A percentile compares a stretch with the other conserved stretches of the same genome.
Conservation (phyloP, 1,284 basidiomycete species). For the Pyrrhoderma noxium region DNA sequence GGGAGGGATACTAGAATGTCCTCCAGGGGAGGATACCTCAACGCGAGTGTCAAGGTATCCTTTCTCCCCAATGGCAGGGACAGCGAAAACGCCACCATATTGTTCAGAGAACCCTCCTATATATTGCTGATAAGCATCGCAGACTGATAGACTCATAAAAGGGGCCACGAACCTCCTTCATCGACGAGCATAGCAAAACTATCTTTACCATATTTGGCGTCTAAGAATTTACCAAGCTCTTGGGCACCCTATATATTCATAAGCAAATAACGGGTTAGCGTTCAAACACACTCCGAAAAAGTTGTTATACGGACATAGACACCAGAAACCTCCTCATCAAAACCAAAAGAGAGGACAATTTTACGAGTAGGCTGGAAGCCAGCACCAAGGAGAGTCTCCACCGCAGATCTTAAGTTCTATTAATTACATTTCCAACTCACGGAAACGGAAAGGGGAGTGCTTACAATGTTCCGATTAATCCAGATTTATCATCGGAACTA, state of each 20-base stretch:
- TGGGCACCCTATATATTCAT: constrained; percentile 27
- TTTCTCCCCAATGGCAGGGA: constrained; percentile 41
- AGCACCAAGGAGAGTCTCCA: constrained; percentile 32
- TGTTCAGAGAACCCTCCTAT: constrained; percentile 20
- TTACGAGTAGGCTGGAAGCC: constrained; percentile 33
- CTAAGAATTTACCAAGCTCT: constrained; percentile 32
- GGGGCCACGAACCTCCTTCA: constrained; percentile 31
- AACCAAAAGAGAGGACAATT: constrained; percentile 41
- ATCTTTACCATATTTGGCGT: constrained; percentile 43
- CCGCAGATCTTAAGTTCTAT: constrained; percentile 25
- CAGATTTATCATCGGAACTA: constrained; percentile 33
- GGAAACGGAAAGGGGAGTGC: not conserved
- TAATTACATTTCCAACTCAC: not conserved
- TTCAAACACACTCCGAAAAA: too few species aligned
- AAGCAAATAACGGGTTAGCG: not conserved
- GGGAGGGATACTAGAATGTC: constrained; percentile 40
- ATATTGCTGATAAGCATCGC: too few species aligned
- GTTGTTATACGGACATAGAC: constrained; percentile 32
- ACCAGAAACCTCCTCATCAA: constrained; percentile 45
- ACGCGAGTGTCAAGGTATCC: constrained; percentile 38
- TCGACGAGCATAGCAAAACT: constrained; percentile 47
- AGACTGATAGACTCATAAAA: not conserved
- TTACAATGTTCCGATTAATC: constrained; percentile 30
- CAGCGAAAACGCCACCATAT: constrained; percentile 25
- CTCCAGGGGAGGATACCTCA: constrained; percentile 34